These are phyloP conservation scores for Linum lewisii DNA, from an alignment of 345 rosid species.

Conservation along the genomic window DNA sequence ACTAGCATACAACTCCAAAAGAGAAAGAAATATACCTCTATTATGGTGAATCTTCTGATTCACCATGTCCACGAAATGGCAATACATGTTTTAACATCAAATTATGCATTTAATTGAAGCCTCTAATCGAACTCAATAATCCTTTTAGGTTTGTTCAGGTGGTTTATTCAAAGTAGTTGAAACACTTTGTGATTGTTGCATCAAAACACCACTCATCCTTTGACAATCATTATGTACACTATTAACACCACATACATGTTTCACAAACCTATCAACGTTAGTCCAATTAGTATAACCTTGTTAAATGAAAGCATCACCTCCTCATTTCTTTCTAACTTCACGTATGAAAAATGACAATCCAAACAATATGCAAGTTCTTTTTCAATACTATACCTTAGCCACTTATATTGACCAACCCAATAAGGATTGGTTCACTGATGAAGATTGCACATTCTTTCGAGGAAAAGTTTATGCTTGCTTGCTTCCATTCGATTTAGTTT, in stretches of 20 bases:
- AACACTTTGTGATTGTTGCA: neutral
- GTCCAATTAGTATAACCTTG: neutral
- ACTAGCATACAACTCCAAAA: too few relatives aligned
- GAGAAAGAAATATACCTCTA: slow-evolving; percentile 1
- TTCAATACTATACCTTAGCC: slow-evolving; percentile 7
- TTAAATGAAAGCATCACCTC: neutral
- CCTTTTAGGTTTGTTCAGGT: neutral
- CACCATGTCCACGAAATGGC: slow-evolving; percentile 7
- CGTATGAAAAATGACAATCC: neutral
- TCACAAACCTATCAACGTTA: neutral
- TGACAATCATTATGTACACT: too few relatives aligned
- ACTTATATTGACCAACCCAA: slow-evolving; percentile 7
- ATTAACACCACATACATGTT: slow-evolving; percentile 4
- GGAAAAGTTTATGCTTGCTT: too few relatives aligned
- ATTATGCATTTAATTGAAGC: slow-evolving; percentile 6
- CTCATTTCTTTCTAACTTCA: neutral
- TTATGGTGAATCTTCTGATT: neutral
- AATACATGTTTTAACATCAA: slow-evolving; percentile 9
- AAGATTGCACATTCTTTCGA: too few relatives aligned
- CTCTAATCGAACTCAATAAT: neutral
- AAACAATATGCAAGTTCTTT: neutral
- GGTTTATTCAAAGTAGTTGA: neutral
- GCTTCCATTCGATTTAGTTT: too few relatives aligned
- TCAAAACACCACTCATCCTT: too few relatives aligned
- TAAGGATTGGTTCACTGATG: too few relatives aligned